Conservation (phyloP, 1,139 yeast species). For the Kodamaea plutei region DNA sequence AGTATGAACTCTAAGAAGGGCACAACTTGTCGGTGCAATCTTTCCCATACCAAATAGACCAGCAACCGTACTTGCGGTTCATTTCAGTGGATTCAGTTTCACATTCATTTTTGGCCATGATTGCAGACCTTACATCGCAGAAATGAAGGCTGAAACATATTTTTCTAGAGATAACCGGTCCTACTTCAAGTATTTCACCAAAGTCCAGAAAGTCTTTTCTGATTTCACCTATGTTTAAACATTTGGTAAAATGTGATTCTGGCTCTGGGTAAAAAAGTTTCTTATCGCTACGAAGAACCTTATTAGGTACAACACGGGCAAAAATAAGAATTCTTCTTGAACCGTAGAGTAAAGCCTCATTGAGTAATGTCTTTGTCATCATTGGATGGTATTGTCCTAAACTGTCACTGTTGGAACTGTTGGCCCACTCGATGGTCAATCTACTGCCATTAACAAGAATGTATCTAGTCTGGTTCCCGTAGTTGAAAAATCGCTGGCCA, state of each 20-base stretch:
- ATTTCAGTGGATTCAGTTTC: constrained; percentile 33
- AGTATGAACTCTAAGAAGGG: no score
- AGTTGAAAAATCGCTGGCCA: constrained; percentile 54
- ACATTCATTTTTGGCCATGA: constrained; percentile 52
- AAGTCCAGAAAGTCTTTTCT: constrained; percentile 48
- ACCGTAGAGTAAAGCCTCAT: constrained; percentile 27
- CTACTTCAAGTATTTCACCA: constrained; percentile 61
- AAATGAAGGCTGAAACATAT: constrained; percentile 61
- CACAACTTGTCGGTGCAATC: constrained; percentile 62
- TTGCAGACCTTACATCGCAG: constrained; percentile 59
- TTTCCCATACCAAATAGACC: constrained; percentile 65
- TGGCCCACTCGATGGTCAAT: constrained; percentile 41
- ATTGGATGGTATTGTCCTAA: constrained; percentile 28
- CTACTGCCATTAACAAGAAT: constrained; percentile 59
- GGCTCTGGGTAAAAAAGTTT: constrained; percentile 34
- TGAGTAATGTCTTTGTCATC: constrained; percentile 23
- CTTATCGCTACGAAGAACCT: constrained; percentile 16
- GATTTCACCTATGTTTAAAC: constrained; percentile 30
- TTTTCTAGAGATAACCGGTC: constrained; percentile 65
- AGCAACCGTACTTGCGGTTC: constrained; percentile 46
- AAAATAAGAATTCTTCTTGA: constrained; percentile 36
- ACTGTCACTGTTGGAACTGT: constrained; percentile 21
- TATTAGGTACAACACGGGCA: constrained; percentile 24
- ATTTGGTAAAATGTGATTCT: constrained; percentile 25
- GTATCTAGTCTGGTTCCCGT: constrained; percentile 49